These are phyloP conservation scores for Colletotrichum sp. DNA, from an alignment of 2,329 filamentous ascomycete species.

Conservation along the genomic window DNA sequence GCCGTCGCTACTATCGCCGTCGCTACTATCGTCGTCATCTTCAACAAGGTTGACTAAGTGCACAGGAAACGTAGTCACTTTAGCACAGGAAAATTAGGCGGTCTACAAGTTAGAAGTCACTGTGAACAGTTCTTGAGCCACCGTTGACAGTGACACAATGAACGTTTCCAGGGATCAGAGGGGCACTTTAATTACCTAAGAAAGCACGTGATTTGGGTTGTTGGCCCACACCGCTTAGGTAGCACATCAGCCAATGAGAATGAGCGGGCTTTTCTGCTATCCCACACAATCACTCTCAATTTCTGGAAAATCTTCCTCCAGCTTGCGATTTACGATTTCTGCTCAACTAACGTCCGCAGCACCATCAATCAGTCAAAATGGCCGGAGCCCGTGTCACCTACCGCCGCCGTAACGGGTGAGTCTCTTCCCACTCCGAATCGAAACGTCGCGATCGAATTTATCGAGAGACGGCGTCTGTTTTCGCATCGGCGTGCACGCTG, in stretches of 20 bases:
- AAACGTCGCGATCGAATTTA: background rate
- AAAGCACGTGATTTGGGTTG: too few species aligned
- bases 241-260: too few species aligned
- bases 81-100: background rate
- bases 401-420: conserved; percentile 83
- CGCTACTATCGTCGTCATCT: too few species aligned
- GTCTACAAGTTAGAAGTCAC: conserved; percentile 20
- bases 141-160: too few species aligned
- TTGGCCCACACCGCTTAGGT: too few species aligned
- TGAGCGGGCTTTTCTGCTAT: too few species aligned
- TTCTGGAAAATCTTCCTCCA: background rate
- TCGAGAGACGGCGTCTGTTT: background rate
- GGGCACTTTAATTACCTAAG: too few species aligned
- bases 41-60: too few species aligned
- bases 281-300: too few species aligned
- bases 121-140: background rate
- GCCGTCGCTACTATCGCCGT: too few species aligned
- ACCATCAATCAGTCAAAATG: conserved; percentile 57
- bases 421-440: conserved; percentile 28
- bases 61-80: background rate
- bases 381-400: conserved; percentile 66
- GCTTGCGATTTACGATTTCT: background rate
- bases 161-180: too few species aligned
- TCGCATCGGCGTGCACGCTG: background rate
- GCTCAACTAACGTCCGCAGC: conserved; percentile 37